Evolutionary conservation across 805 yeast genomes (phyloP).

Genomic region (Dipodascopsis uninucleata): DNA sequence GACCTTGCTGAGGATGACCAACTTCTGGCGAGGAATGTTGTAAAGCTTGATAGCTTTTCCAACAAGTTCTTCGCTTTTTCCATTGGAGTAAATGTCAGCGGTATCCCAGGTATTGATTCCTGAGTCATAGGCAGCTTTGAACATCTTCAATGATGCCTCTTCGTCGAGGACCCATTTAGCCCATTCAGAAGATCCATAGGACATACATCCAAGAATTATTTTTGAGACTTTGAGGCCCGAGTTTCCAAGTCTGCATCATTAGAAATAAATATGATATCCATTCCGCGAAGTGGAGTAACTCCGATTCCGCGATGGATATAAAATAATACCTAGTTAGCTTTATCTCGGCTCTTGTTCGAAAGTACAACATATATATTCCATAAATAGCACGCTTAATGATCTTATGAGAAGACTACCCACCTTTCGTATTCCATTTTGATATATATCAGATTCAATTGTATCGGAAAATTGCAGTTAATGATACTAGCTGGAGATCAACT

Average conservation of each 20-base stretch:
- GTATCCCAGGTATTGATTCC: constrained; percentile 45
- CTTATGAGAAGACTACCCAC: too few species aligned
- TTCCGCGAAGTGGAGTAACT: too few species aligned
- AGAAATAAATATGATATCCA: too few species aligned
- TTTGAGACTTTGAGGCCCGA: constrained; percentile 24
- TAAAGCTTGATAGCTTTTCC: constrained; percentile 53
- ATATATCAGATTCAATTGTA: too few species aligned
- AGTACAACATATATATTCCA: too few species aligned
- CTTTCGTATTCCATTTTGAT: too few species aligned
- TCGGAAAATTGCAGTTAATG: too few species aligned
- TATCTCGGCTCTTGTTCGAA: too few species aligned
- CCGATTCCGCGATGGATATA: too few species aligned
- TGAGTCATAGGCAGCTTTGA: constrained; percentile 33
- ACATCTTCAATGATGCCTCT: constrained; percentile 19
- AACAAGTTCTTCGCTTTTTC: constrained; percentile 41
- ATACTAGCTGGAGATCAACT: too few species aligned
- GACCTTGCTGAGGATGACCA: constrained; percentile 53
- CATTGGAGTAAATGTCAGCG: constrained; percentile 46
- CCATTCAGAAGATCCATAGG: constrained; percentile 27
- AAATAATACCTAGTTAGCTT: too few species aligned
- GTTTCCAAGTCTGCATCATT: constrained; percentile 18
- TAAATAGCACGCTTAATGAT: too few species aligned
- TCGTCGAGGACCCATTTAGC: constrained; percentile 21
- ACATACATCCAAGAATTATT: constrained; percentile 27
- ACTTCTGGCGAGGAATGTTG: constrained; percentile 50